A percentile compares a stretch with the other conserved stretches of the same genome.
These are phyloP conservation scores for Pezicula neosporulosa DNA, from an alignment of 2,329 filamentous ascomycete species.

Conservation along the genomic window DNA sequence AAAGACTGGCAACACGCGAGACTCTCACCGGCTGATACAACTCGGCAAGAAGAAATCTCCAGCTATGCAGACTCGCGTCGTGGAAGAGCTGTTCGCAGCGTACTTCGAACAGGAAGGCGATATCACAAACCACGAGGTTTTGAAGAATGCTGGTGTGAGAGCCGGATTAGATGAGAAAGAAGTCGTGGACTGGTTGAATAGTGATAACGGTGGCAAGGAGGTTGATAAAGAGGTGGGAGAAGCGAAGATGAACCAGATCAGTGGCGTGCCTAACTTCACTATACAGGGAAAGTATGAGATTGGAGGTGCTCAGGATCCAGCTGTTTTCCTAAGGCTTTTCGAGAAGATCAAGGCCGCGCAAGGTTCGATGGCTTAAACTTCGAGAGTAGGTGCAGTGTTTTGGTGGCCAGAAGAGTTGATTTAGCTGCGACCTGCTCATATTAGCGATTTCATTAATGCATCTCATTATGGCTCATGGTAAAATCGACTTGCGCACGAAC, in stretches of 20 bases:
- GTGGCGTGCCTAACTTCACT: conserved; percentile 72
- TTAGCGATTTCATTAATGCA: too few species aligned
- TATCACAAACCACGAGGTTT: conserved; percentile 53
- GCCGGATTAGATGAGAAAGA: conserved; percentile 51
- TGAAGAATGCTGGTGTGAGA: conserved; percentile 48
- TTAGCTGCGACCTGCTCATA: too few species aligned
- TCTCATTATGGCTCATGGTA: too few species aligned
- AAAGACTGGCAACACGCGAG: conserved; percentile 70
- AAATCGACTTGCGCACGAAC: too few species aligned
- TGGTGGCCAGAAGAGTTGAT: too few species aligned
- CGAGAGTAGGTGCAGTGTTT: background rate
- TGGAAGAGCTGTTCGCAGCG: conserved; percentile 59
- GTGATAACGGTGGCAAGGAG: conserved; percentile 48
- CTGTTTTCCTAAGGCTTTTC: conserved; percentile 64
- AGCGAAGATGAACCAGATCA: conserved; percentile 46
- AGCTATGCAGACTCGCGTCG: conserved; percentile 54
- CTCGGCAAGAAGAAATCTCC: conserved; percentile 54
- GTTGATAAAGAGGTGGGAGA: conserved; percentile 26
- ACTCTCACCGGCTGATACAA: conserved; percentile 75
- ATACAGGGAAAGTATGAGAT: conserved; percentile 66
- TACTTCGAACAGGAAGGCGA: conserved; percentile 65
- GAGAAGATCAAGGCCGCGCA: conserved; percentile 42
- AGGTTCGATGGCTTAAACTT: conserved; percentile 12
- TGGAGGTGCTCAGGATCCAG: conserved; percentile 68
- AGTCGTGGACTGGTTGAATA: conserved; percentile 50